These are phyloP conservation scores for Calonectria hawksworthii DNA, from an alignment of 2,329 filamentous ascomycete genomes.

Conservation along the genomic window DNA sequence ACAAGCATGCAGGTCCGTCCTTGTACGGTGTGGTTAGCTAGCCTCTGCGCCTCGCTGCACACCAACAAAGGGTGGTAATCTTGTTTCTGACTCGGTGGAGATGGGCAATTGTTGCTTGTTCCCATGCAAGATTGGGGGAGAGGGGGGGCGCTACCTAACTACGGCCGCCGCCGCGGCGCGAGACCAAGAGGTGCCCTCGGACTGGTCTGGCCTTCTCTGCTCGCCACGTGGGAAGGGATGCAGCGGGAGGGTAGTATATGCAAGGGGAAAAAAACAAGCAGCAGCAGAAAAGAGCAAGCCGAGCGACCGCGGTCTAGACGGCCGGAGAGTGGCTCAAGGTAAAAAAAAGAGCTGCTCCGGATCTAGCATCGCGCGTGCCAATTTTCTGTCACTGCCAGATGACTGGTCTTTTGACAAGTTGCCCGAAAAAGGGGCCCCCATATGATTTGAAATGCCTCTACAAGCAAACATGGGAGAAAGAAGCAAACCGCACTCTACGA, in stretches of 20 bases:
- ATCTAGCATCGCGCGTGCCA: slow-evolving; percentile 26
- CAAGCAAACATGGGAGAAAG: not conserved
- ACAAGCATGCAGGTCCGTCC: not conserved
- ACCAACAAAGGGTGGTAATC: slow-evolving; percentile 10
- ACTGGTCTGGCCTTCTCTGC: slow-evolving; percentile 12
- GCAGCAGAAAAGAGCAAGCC: not conserved
- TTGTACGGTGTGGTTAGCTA: not conserved
- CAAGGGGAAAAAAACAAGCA: slow-evolving; percentile 39
- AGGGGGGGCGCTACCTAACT: too few relatives aligned
- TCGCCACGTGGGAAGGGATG: slow-evolving; percentile 40
- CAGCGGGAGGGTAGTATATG: slow-evolving; percentile 30
- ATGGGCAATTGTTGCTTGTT: not conserved
- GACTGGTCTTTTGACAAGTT: not conserved
- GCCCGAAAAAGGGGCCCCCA: not conserved
- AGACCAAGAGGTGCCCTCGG: not conserved
- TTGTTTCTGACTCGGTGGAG: slow-evolving; percentile 21
- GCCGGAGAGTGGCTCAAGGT: not conserved
- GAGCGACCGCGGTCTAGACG: slow-evolving; percentile 24
- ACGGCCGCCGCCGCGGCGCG: too few relatives aligned
- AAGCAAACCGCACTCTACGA: not conserved
- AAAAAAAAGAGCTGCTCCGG: slow-evolving; percentile 3
- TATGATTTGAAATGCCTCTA: not conserved
- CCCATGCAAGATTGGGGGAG: not conserved
- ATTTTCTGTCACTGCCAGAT: not conserved
- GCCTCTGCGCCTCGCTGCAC: slow-evolving; percentile 12